Percentiles rank a stretch among this genome's conserved stretches.
Conservation (phyloP, 2,329 filamentous ascomycete species). For the Chaetomium strumarium region DNA sequence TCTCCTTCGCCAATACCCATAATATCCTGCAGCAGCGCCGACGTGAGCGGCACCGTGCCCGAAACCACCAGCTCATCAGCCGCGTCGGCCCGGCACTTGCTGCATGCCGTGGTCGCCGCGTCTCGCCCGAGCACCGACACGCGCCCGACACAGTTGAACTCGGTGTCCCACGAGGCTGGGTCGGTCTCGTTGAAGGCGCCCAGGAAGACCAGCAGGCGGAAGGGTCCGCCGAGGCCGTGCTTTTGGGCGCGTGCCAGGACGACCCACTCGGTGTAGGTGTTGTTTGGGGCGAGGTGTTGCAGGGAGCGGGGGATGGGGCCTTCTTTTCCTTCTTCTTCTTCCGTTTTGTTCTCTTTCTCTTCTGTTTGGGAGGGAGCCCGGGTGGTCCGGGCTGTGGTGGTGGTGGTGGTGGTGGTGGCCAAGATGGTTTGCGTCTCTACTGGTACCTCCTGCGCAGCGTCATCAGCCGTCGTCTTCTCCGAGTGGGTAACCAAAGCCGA, state of each 20-base stretch:
- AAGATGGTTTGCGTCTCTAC: not conserved
- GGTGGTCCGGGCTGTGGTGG: not conserved
- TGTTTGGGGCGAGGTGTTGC: slow-evolving; percentile 24
- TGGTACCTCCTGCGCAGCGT: not conserved
- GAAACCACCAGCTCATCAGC: slow-evolving; percentile 23
- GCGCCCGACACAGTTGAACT: slow-evolving; percentile 43
- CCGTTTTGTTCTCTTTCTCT: too few species aligned
- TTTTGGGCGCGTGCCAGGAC: slow-evolving; percentile 50
- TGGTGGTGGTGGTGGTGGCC: not conserved
- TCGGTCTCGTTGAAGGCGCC: slow-evolving; percentile 25
- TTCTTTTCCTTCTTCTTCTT: not conserved
- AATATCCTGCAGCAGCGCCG: slow-evolving; percentile 27
- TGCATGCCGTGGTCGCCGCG: slow-evolving; percentile 22
- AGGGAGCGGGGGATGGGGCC: slow-evolving; percentile 19
- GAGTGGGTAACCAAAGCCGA: not conserved
- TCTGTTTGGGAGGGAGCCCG: not conserved
- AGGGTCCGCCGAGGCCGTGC: slow-evolving; percentile 43
- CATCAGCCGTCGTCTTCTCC: not conserved
- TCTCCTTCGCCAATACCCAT: slow-evolving; percentile 15
- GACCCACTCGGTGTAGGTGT: slow-evolving; percentile 44
- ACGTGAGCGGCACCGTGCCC: slow-evolving; percentile 28
- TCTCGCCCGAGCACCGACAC: slow-evolving; percentile 36
- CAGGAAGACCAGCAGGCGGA: slow-evolving; percentile 53
- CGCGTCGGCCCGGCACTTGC: slow-evolving; percentile 22
- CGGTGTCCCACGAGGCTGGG: slow-evolving; percentile 34